Evolutionary conservation across 1,139 yeast species (phyloP).

Genomic region (Yamadazyma kanchanaburiensis): DNA sequence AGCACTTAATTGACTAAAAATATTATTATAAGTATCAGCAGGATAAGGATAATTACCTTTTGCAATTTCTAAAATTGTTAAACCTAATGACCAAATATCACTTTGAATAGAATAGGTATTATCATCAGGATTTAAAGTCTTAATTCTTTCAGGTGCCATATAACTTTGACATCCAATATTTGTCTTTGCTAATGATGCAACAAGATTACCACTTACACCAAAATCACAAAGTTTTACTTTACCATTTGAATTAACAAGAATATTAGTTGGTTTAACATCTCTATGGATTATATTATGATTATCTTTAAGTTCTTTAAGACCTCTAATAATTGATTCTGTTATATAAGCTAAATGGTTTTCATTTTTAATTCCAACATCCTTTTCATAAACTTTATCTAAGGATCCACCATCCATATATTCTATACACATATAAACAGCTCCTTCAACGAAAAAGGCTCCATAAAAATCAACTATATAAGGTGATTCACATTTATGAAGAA

Average conservation of each 20-base stretch:
- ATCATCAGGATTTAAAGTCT: constrained; percentile 55
- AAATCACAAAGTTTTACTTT: constrained; percentile 92
- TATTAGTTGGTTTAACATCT: constrained; percentile 96
- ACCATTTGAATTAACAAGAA: constrained; percentile 76
- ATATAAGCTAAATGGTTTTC: constrained; percentile 73
- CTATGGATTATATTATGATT: constrained; percentile 91
- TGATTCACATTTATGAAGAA: constrained; percentile 84
- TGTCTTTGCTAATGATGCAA: constrained; percentile 92
- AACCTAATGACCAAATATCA: constrained; percentile 94
- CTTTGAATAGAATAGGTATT: constrained; percentile 89
- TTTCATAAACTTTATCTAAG: constrained; percentile 76
- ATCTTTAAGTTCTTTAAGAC: constrained; percentile 79
- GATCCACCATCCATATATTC: constrained; percentile 99
- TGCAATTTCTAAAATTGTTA: constrained; percentile 85
- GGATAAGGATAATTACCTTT: constrained; percentile 94
- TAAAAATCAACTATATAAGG: constrained; percentile 93
- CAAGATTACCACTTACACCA: constrained; percentile 94
- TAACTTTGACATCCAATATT: constrained; percentile 97
- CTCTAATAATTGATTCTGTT: constrained; percentile 76
- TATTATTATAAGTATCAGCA: constrained; percentile 85
- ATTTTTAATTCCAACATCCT: constrained; percentile 72
- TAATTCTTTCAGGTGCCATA: constrained; percentile 98
- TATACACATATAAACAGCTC: constrained; percentile 98
- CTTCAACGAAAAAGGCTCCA: constrained; percentile 96
- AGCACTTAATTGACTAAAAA: constrained; percentile 90